Evolutionary conservation across 2,329 filamentous ascomycete species (phyloP).

Genomic region (Phyllosticta citribraziliensis): DNA sequence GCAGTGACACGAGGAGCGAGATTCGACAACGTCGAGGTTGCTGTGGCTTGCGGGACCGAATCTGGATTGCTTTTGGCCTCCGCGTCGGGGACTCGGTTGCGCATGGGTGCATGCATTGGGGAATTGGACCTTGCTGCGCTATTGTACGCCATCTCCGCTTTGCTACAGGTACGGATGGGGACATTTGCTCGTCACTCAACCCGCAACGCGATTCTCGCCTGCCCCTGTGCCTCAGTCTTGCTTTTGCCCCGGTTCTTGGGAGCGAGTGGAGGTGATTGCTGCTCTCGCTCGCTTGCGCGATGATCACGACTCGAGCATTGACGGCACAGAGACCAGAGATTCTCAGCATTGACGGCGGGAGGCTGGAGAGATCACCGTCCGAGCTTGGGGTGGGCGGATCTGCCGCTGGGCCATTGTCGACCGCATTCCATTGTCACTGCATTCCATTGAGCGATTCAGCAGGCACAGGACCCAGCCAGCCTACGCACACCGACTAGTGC

Average conservation of each 20-base stretch:
- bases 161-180: background rate
- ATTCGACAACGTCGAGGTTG: background rate
- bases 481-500: background rate
- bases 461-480: background rate
- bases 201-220: background rate
- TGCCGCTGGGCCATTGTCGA: background rate
- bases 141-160: background rate
- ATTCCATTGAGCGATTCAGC: background rate
- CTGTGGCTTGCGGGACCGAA: background rate
- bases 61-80: background rate
- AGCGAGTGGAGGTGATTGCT: background rate
- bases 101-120: background rate
- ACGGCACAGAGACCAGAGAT: background rate
- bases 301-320: background rate
- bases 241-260: background rate
- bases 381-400: background rate
- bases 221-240: background rate
- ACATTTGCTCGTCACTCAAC: background rate
- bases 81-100: background rate
- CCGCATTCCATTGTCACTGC: background rate
- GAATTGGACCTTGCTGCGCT: background rate
- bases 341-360: too few relatives aligned
- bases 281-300: background rate
- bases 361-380: too few relatives aligned
- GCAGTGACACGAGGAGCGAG: background rate